These are phyloP conservation scores for Drechslerella dactyloides DNA, from an alignment of 2,329 filamentous ascomycete genomes.

Conservation along the genomic window DNA sequence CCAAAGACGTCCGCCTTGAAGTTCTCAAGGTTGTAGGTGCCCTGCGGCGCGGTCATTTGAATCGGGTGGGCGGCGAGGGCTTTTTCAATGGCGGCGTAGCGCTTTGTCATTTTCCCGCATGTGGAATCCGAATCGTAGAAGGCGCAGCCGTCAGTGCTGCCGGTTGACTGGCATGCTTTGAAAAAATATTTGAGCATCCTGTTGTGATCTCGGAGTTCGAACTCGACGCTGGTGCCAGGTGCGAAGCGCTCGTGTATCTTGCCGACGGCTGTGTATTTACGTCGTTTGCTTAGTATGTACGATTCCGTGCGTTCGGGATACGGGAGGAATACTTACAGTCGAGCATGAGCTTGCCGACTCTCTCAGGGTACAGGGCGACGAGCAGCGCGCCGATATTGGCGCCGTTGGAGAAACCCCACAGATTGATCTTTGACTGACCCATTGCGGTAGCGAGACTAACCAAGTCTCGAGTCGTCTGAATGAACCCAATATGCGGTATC, in stretches of 20 bases:
- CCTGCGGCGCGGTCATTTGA: conserved; percentile 5
- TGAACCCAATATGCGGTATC: conserved; percentile 30
- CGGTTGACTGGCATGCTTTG: conserved; percentile 28
- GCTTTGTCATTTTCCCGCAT: conserved; percentile 20
- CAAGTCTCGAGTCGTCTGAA: conserved; percentile 29
- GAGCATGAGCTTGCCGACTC: conserved; percentile 32
- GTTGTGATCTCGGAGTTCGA: conserved; percentile 33
- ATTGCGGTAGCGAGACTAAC: conserved; percentile 38
- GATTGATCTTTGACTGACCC: conserved; percentile 24
- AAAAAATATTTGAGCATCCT: conserved; percentile 42
- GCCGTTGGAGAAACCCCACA: conserved; percentile 38
- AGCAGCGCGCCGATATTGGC: conserved; percentile 35
- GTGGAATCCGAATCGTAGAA: conserved; percentile 16
- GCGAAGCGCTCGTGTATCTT: conserved; percentile 33
- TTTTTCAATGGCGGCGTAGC: conserved; percentile 29
- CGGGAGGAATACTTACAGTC: conserved; percentile 22
- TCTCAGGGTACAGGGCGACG: conserved; percentile 32
- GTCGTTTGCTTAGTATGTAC: background rate
- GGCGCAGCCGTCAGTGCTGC: conserved; percentile 21
- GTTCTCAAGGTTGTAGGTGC: conserved; percentile 25
- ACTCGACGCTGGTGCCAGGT: conserved; percentile 39
- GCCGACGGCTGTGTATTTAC: conserved; percentile 17
- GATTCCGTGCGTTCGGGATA: background rate
- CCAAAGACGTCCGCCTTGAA: conserved; percentile 32
- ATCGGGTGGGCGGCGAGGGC: conserved; percentile 18